phyloP scores from a whole-genome alignment of 495 filamentous ascomycete genomes.

The Aspergillus campestris region DNA sequence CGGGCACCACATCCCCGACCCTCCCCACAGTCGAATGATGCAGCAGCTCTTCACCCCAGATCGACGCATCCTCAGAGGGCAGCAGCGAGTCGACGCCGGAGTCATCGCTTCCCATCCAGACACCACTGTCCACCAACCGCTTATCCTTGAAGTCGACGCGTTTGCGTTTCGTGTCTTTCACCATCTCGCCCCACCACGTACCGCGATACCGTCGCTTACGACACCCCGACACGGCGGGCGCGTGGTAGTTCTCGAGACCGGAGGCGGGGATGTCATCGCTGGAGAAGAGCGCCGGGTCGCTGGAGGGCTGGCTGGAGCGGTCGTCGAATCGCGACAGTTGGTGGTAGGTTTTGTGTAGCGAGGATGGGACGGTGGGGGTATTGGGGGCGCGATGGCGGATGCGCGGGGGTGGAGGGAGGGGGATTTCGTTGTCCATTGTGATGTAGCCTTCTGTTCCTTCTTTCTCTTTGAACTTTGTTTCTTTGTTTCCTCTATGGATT shows the following conservation, averaged over 20 bases:
- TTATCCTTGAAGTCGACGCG: slow-evolving; percentile 47
- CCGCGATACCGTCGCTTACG: slow-evolving; percentile 60
- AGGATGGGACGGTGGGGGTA: slow-evolving; percentile 10
- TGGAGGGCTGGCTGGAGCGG: slow-evolving; percentile 47
- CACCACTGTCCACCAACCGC: slow-evolving; percentile 67
- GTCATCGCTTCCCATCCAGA: slow-evolving; percentile 70
- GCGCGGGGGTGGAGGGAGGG: slow-evolving; percentile 35
- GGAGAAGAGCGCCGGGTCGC: slow-evolving; percentile 69
- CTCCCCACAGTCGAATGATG: slow-evolving; percentile 9
- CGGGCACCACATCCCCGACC: background rate
- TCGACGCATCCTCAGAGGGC: slow-evolving; percentile 27
- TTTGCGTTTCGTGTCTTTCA: slow-evolving; percentile 39
- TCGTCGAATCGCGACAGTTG: slow-evolving; percentile 33
- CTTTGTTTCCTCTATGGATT: background rate
- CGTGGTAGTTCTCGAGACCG: slow-evolving; percentile 60
- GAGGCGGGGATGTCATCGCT: slow-evolving; percentile 67
- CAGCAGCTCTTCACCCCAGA: slow-evolving; percentile 33
- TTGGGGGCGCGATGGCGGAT: slow-evolving; percentile 33
- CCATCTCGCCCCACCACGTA: slow-evolving; percentile 62
- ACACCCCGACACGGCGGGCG: slow-evolving; percentile 27
- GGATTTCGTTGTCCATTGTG: slow-evolving; percentile 36
- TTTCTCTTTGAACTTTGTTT: too few species aligned
- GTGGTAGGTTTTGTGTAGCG: slow-evolving; percentile 25
- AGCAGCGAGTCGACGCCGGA: slow-evolving; percentile 25
- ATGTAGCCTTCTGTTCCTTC: too few species aligned